Evolutionary conservation across 768 basidiomycete species (phyloP), one percentile per base, ranked within the genome.

Genomic region (Hericium erinaceus): DNA sequence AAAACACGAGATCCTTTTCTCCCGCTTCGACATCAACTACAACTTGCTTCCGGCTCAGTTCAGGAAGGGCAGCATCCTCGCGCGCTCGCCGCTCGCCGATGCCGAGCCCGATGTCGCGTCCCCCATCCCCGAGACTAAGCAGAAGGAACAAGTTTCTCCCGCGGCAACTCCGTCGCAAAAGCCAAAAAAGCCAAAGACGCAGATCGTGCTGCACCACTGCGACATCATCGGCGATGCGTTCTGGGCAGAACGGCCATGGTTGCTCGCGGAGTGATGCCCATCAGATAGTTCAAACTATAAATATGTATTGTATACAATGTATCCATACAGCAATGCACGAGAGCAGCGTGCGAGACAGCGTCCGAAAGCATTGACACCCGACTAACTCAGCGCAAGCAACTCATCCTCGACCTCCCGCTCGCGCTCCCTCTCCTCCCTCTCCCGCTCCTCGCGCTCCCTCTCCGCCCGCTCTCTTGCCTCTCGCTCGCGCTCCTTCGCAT

Each of bases 1-100:
- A 60, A 99, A 99, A 73, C 81, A 99, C 61, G 95, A 98, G 70
- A 85, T 98, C 4, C 75, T 99, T 2, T 95, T 86, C 73, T 75
- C 80, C 12, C 78, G 77, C 13, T 98, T 94, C 65, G 76, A 78
- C 4, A 83, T 95, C 64, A 98, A 98, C 69, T 99, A 98, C 68
- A 95, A 90, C 61, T 72, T 77, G 6, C 68, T 95, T 4, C 77
- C 86, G 9, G 75, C 78, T 1, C 77, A 85, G 58, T 95, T 80
- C 65, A 75, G 89, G 53, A 95, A 95, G 68, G 97, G 97, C 11
- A 94, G 88, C 63, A 77, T 92, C 2, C 68, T 98, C 11, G 79
- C 92, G 49, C 81, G 92, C 57, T 77, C 85, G 61, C 75, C 80
- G 72, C 85, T 80, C 60, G 61, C 15, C 22, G 22, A 22, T 22